Evolutionary conservation across 2,329 filamentous ascomycete genomes (phyloP), one percentile per base, ranked within the genome.

Genomic region (Aplosporella prunicola): DNA sequence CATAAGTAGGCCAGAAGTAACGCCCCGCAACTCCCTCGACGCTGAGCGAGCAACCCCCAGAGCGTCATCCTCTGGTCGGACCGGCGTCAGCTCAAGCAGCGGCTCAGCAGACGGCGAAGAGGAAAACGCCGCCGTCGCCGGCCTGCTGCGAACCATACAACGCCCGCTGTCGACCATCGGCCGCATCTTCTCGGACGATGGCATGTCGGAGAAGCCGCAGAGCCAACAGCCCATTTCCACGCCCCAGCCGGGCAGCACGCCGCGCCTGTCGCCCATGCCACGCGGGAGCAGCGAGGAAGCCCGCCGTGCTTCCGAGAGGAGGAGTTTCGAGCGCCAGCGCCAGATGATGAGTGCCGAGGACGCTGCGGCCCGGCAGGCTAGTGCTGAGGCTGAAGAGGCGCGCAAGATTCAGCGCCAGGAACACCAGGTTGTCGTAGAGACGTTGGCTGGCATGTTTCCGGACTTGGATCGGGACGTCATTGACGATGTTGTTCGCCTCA

Each of bases 371-470:
- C 72, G 86, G 34, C 89, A 96, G 61, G 89, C 89, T 1, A 93
- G 83, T 48, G 87, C 84, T 1, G 89, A 96, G 59, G 76, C 76
- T 5, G 89, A 89, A 8, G 84, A 98, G 57, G 89, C 89, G 6
- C 76, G 87, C 46, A 71, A 82, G 11, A 76, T 96, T 43, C 79
- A 91, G 48, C 71, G 78, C 23, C 80, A 81, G 39, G 91, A 98
- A 67, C 88, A 96, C 60, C 71, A 76, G 37, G 89, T 87, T 50
- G 79, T 98, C 6, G 89, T 96, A 3, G 91, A 96, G 62, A 96
- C 91, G 23, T 65, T 98, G 40, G 80, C 85, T 32, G 82, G 86
- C 50, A 98, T 98, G 91, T 98, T 98, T 58, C 91, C 91, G 1
- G 87, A 93, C 54, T 67, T 98, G 34, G 91, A 98, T 58, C 77